These are phyloP conservation scores for Didymella lethalis DNA, from an alignment of 2,329 filamentous ascomycete genomes.

Conservation along the genomic window DNA sequence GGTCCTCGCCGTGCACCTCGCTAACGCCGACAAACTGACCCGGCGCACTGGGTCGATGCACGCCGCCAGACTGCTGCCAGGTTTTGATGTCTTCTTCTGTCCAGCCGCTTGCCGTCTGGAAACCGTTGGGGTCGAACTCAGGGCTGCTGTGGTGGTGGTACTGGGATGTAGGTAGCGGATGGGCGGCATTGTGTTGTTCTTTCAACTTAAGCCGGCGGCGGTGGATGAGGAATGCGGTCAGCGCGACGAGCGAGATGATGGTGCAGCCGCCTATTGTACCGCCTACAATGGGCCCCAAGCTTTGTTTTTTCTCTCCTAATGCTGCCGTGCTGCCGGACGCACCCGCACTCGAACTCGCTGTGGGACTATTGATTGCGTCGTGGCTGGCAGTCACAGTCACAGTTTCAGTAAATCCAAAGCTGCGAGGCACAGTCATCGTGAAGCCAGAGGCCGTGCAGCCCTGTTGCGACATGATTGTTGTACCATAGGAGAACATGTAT, in stretches of 20 bases:
- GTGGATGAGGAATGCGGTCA: constrained; percentile 35
- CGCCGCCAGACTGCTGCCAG: constrained; percentile 6
- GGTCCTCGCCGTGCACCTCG: constrained; percentile 15
- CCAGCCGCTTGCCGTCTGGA: constrained; percentile 2
- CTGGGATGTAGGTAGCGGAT: constrained; percentile 1
- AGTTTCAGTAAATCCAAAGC: too few species aligned
- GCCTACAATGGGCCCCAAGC: constrained; percentile 44
- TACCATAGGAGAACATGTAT: constrained; percentile 38
- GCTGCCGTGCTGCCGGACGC: too few species aligned
- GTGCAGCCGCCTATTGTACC: constrained; percentile 44
- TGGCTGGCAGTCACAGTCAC: too few species aligned
- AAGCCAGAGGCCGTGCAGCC: constrained; percentile 37
- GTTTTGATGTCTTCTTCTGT: constrained; percentile 7
- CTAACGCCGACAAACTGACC: not conserved
- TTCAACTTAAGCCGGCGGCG: constrained; percentile 21
- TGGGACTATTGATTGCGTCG: too few species aligned
- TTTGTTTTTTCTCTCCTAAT: constrained; percentile 18
- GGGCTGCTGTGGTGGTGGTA: constrained; percentile 10
- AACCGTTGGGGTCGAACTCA: constrained; percentile 12
- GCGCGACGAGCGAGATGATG: constrained; percentile 34
- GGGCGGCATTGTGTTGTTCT: not conserved
- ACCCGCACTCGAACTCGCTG: too few species aligned
- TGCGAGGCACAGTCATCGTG: constrained; percentile 31
- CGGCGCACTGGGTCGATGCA: not conserved
- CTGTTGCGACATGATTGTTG: constrained; percentile 41